Evolutionary conservation across 345 rosid genomes (phyloP), one percentile per base, ranked within the genome.

Genomic region (Aurinia saxatilis): DNA sequence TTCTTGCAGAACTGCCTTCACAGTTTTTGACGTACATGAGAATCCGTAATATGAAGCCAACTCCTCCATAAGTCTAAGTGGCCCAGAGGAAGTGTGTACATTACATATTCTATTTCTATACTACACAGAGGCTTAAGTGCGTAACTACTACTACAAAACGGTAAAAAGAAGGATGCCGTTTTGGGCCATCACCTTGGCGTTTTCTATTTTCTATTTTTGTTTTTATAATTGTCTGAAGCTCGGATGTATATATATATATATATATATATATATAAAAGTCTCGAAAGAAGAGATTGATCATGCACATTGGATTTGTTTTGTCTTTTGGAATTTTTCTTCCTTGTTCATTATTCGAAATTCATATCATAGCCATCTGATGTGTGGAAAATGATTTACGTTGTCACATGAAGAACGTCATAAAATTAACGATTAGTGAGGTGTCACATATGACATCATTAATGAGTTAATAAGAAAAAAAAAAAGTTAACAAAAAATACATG

Each of bases 11-110:
- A 76, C 53, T 91, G 65, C 98, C 98, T 0, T 66, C 82, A 0
- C 98, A 91, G 67, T 88, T 91, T 79, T 76, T 86, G 76, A 72
- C 86, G 59, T 84, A 82, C 70, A 79, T 91, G 92, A 82, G 89
- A 60, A 58, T 70, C 73, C 82, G 92, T 61, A 77, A 81, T 1
- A 79, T 91, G 73, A 78, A 58, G 70, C 98, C 92, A 19, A 59
- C 50, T 47, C 68, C 63, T 50, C 53, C 16, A 18, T 58, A 35
- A 57, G 38, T 9, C 30, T 14, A 17, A 27, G 36, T 37, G 17
- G 57, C 57, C n/a, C 49, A 18, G 14, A 18, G 17, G 10, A 19
- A 44, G 62, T 52, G 31, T 44, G 30, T 60, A 53, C 49, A 68
- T 53, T 60, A 53, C 49, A 68, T 53, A 36, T n/a, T 16, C 19